These are phyloP conservation scores for Mycena galopus DNA, from an alignment of 768 basidiomycete genomes.

Conservation along the genomic window DNA sequence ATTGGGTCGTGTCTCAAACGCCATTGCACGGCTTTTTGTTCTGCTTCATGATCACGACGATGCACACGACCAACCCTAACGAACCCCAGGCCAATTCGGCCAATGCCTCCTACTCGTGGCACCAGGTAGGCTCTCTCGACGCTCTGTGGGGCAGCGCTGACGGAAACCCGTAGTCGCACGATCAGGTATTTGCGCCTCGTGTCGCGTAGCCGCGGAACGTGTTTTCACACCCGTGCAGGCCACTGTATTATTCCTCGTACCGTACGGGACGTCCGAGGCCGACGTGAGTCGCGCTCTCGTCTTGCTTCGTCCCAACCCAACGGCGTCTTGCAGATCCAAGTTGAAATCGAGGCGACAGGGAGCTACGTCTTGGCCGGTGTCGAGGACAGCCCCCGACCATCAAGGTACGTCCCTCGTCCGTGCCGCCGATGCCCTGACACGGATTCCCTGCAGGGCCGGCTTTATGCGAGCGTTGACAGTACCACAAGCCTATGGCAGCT, in stretches of 20 bases:
- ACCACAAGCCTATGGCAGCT: conserved; percentile 83
- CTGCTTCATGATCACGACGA: conserved; percentile 10
- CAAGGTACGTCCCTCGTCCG: conserved; percentile 64
- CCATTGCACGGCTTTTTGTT: conserved; percentile 1
- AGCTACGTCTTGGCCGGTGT: conserved; percentile 82
- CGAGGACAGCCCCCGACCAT: conserved; percentile 77
- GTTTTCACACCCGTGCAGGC: conserved; percentile 21
- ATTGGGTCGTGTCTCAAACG: background rate
- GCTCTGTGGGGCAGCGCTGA: conserved; percentile 29
- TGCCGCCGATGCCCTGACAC: background rate
- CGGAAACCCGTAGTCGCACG: conserved; percentile 74
- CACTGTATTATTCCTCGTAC: conserved; percentile 55
- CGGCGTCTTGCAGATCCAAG: conserved; percentile 30
- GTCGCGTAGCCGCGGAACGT: conserved; percentile 29
- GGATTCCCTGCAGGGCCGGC: conserved; percentile 65
- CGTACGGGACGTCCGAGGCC: conserved; percentile 77
- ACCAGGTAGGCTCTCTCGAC: conserved; percentile 69
- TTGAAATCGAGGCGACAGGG: conserved; percentile 64
- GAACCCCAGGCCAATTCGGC: conserved; percentile 55
- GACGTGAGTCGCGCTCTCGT: conserved; percentile 61
- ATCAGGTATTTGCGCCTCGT: conserved; percentile 69
- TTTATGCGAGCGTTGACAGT: conserved; percentile 79
- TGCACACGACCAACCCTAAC: conserved; percentile 45
- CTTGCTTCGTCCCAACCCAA: background rate
- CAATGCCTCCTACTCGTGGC: conserved; percentile 81